Evolutionary conservation across 2,329 filamentous ascomycete species (phyloP), one percentile per base, ranked within the genome.

Genomic region (Penicillium verrucosum): DNA sequence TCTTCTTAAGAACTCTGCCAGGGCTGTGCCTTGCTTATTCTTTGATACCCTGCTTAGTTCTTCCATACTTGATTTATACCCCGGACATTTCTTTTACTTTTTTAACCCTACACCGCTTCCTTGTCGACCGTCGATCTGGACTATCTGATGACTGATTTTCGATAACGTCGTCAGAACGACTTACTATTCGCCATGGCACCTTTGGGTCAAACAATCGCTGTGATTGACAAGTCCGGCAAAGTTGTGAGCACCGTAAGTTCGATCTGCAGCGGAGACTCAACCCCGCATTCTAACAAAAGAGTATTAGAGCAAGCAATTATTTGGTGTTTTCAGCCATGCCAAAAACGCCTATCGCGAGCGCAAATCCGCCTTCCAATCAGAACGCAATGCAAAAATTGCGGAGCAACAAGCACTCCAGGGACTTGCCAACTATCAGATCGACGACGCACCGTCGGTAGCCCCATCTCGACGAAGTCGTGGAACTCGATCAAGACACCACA

Each of bases 301-400:
- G 11, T 42, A 41, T 44, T 69, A 95, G 91, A 91, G 91, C 70
- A 96, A 95, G 77, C 90, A 96, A 67, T 80, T 97, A 25, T 84
- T 95, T 69, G 88, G 86, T 71, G 88, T 97, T 70, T 95, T 96
- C 81, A 96, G 91, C 73, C 92, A 97, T 72, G 93, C 92, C 61
- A 91, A 90, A 71, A 85, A 87, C 52, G 89, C 90, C 57, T 97
- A 97, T 76, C 83, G 87, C 56, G 90, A 96, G 69, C 90, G 90
- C 70, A 96, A 95, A 74, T 88, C 90, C 7, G 86, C 92, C 65
- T 82, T 96, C 66, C 86, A 86, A 71, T 85, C 87, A 21, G 85
- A 90, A 64, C 83, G 86, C 67, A 86, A 87, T 68, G 79, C 79
- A 38, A 80, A 81, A 60, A 69, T 80, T 40, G 79, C 81, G 49